A percentile compares a stretch with the other conserved stretches of the same genome.
phyloP scores from a whole-genome alignment of 805 yeast genomes.

The Hermanozyma aechmeae region DNA sequence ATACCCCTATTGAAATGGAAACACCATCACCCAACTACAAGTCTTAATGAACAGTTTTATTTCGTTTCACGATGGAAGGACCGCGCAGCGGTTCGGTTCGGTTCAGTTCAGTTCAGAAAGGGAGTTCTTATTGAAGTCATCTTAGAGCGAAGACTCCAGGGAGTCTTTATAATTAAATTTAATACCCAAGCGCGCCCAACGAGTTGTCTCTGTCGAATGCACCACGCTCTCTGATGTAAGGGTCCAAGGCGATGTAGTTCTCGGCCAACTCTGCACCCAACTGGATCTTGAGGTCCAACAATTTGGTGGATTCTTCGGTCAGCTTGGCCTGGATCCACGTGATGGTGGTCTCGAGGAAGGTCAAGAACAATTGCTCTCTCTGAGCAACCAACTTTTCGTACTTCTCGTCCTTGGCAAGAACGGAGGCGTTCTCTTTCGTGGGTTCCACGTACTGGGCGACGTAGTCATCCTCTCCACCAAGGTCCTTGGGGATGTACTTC shows the following conservation, averaged over 20 bases:
- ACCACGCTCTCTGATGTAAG: conserved; percentile 10
- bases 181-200: conserved; percentile 5
- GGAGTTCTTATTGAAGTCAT: background rate
- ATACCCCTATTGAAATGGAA: too few relatives aligned
- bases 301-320: background rate
- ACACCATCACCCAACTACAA: too few relatives aligned
- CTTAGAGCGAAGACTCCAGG: background rate
- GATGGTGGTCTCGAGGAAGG: background rate
- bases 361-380: background rate
- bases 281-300: background rate
- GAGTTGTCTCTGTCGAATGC: conserved; percentile 11
- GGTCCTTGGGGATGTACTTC: background rate
- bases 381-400: background rate
- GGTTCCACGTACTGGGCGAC: background rate
- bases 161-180: background rate
- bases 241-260: conserved; percentile 18
- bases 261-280: background rate
- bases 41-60: too few relatives aligned
- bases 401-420: background rate
- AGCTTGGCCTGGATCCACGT: background rate
- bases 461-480: background rate
- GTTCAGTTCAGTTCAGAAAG: background rate
- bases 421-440: background rate
- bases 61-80: too few relatives aligned
- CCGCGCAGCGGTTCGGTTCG: too few relatives aligned